Conservation (phyloP, 176 grass and related monocot species). For the Chrysopogon serrulatus region DNA sequence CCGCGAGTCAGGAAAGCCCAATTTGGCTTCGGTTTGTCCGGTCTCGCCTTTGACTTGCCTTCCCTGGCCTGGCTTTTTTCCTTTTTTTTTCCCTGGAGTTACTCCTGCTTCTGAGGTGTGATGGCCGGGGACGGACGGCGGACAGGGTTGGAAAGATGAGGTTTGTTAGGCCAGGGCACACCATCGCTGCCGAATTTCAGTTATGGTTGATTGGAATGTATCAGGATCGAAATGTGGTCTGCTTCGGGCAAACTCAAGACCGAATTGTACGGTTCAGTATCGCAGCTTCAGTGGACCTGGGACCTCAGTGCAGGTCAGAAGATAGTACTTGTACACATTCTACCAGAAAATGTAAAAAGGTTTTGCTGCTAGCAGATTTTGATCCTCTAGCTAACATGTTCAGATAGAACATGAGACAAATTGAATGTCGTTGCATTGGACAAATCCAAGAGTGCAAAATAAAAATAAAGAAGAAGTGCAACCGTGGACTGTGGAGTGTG, state of each 20-base stretch:
- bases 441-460: too few relatives aligned
- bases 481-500: too few relatives aligned
- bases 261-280: neutral
- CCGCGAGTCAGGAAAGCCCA: neutral
- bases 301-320: neutral
- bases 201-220: conserved; percentile 8
- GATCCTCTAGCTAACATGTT: too few relatives aligned
- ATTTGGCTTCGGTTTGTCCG: conserved; percentile 24
- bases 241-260: neutral
- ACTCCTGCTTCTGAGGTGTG: too few relatives aligned
- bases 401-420: too few relatives aligned
- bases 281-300: neutral
- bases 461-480: too few relatives aligned
- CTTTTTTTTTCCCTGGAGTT: neutral
- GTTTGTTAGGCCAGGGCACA: conserved; percentile 24
- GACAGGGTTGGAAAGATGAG: neutral
- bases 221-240: neutral
- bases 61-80: too few relatives aligned
- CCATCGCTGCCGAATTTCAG: conserved; percentile 1
- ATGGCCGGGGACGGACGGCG: neutral
- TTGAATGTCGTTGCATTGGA: too few relatives aligned
- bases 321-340: neutral
- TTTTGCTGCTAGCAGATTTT: neutral
- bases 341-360: neutral
- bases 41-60: conserved; percentile 14